Evolutionary conservation across 495 filamentous ascomycete species (phyloP).

Genomic region (Pseudoneurospora amorphoporcata): DNA sequence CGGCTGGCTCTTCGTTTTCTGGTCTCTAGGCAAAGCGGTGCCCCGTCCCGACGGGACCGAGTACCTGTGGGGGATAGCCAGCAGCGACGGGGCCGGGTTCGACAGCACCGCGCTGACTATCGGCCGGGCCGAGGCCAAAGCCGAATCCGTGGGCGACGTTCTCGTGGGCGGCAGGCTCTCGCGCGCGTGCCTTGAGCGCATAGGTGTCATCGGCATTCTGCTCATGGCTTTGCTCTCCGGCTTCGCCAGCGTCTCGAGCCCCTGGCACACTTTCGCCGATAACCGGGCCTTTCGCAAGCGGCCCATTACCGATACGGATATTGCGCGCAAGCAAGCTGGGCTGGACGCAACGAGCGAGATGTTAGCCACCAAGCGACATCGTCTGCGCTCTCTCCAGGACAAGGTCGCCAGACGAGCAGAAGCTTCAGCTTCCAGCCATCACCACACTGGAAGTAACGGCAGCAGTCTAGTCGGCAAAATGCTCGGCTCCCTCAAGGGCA

Average conservation of each 20-base stretch:
- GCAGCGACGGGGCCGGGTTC: conserved; percentile 2
- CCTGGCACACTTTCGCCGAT: conserved; percentile 69
- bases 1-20: conserved; percentile 58
- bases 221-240: conserved; percentile 75
- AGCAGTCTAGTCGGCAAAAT: conserved; percentile 59
- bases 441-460: conserved; percentile 31
- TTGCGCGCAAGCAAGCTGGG: conserved; percentile 62
- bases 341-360: conserved; percentile 66
- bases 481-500: conserved; percentile 39
- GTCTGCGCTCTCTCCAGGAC: conserved; percentile 53
- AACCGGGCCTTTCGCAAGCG: conserved; percentile 31
- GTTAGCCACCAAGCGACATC: conserved; percentile 55
- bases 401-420: conserved; percentile 40
- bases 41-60: conserved; percentile 18
- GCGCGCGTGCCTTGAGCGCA: conserved; percentile 65
- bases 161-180: conserved; percentile 39
- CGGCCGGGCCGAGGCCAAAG: conserved; percentile 15
- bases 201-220: conserved; percentile 71
- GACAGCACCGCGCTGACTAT: conserved; percentile 20
- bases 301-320: conserved; percentile 56
- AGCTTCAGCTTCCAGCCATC: conserved; percentile 2
- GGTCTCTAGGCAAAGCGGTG: conserved; percentile 59
- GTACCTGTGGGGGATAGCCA: not conserved
- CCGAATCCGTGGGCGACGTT: not conserved
- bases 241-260: conserved; percentile 68